phyloP scores from a whole-genome alignment of 2,329 filamentous ascomycete genomes.

The Pezicula carpinea region DNA sequence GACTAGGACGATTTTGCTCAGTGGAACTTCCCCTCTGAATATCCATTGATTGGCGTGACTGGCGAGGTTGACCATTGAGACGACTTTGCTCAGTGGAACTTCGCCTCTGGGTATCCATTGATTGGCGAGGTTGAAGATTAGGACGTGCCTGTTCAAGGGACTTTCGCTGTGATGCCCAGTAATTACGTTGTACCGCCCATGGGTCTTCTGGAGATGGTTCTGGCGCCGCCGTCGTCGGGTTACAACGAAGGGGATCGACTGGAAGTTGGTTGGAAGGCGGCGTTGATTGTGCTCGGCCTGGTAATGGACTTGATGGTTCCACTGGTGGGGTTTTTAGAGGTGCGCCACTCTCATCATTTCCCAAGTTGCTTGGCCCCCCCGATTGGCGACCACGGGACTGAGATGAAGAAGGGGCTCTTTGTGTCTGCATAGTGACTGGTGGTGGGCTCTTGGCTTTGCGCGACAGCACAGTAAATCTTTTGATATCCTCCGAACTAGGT shows the following conservation, averaged over 20 bases:
- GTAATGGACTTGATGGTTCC: too few relatives aligned
- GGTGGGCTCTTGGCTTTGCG: slow-evolving; percentile 6
- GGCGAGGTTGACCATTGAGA: not conserved
- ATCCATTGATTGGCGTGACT: not conserved
- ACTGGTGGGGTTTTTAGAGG: too few relatives aligned
- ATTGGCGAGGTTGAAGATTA: slow-evolving; percentile 5
- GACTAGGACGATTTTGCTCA: not conserved
- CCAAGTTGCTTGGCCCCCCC: too few relatives aligned
- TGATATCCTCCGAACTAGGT: slow-evolving; percentile 2
- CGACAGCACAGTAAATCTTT: slow-evolving; percentile 1
- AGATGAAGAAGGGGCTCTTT: not conserved
- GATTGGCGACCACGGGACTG: too few relatives aligned
- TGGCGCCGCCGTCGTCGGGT: not conserved
- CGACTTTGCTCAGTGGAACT: not conserved
- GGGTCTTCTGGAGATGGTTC: slow-evolving; percentile 1
- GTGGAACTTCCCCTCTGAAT: not conserved
- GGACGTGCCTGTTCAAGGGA: slow-evolving; percentile 8
- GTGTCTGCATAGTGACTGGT: slow-evolving; percentile 15
- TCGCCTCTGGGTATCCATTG: slow-evolving; percentile 10
- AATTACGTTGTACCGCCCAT: slow-evolving; percentile 11
- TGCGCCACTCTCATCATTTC: too few relatives aligned
- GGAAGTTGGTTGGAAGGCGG: not conserved
- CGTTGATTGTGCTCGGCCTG: not conserved
- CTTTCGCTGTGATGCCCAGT: slow-evolving; percentile 11
- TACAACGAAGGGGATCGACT: not conserved